Evolutionary conservation across 106 monocot genomes (phyloP).

Genomic region (Xerophyta viscosa): DNA sequence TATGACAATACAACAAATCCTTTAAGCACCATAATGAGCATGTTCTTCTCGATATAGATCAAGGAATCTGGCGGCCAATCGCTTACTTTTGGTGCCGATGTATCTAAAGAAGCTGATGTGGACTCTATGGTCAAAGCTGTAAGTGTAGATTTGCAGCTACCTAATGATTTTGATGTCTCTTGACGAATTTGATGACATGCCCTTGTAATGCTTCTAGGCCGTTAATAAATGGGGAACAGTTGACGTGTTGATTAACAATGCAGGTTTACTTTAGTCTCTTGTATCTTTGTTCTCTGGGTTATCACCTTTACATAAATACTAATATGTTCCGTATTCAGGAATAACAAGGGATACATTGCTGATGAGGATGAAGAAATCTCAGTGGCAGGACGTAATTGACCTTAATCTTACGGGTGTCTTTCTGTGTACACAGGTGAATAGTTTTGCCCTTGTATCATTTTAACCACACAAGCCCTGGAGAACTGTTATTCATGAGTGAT

Average conservation of each 20-base stretch:
- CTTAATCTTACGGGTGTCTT: slow-evolving; percentile 86
- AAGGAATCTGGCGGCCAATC: slow-evolving; percentile 62
- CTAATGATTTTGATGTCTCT: neutral
- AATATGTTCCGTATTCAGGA: slow-evolving; percentile 26
- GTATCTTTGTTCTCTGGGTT: slow-evolving; percentile 1
- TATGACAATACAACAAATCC: neutral
- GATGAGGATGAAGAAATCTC: slow-evolving; percentile 91
- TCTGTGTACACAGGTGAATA: slow-evolving; percentile 72
- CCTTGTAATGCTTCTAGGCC: slow-evolving; percentile 35
- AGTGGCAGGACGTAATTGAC: slow-evolving; percentile 93
- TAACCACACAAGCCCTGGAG: too few species aligned
- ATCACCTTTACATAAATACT: neutral
- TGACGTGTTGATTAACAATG: slow-evolving; percentile 81
- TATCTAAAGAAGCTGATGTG: slow-evolving; percentile 69
- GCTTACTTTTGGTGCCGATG: slow-evolving; percentile 64
- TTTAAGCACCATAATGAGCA: too few species aligned
- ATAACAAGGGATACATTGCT: slow-evolving; percentile 74
- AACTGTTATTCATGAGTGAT: neutral
- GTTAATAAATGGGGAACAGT: slow-evolving; percentile 75
- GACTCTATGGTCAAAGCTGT: slow-evolving; percentile 74
- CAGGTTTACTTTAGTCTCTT: slow-evolving; percentile 33
- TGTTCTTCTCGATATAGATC: slow-evolving; percentile 23
- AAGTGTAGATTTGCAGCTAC: slow-evolving; percentile 7
- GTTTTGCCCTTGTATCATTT: neutral
- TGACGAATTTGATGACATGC: slow-evolving; percentile 1